Conservation (phyloP, 1,284 basidiomycete genomes). For the Apiotrichum brassicae region DNA sequence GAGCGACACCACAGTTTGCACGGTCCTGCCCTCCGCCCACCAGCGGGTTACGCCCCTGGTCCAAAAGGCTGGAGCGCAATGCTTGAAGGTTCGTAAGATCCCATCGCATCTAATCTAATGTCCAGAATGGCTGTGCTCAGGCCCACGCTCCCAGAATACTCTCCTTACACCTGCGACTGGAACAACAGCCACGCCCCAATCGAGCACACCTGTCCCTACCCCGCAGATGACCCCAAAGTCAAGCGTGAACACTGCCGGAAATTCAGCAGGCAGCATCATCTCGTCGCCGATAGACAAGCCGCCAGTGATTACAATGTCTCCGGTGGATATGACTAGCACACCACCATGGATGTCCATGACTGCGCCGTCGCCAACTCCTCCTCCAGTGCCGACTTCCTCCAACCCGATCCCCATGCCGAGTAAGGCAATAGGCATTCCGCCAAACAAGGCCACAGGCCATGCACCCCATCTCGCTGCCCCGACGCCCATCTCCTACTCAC, state of each 20-base stretch:
- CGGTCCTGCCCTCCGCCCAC: not conserved
- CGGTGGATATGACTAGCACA: not conserved
- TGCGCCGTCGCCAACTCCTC: not conserved
- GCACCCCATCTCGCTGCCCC: not conserved
- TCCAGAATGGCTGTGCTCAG: slow-evolving; percentile 40
- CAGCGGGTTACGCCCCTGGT: not conserved
- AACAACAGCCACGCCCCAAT: not conserved
- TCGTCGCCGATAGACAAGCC: not conserved
- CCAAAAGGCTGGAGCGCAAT: slow-evolving; percentile 41
- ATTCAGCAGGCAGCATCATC: not conserved
- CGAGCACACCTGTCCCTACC: not conserved
- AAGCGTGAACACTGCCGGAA: slow-evolving; percentile 1
- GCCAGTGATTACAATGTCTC: not conserved
- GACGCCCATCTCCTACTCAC: not conserved
- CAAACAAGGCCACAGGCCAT: not conserved
- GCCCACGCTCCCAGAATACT: not conserved
- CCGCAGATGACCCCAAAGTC: not conserved
- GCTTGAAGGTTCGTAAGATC: slow-evolving; percentile 29
- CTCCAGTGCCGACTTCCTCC: not conserved
- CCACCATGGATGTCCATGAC: not conserved
- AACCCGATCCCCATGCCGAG: not conserved
- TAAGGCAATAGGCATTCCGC: not conserved
- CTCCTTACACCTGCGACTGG: slow-evolving; percentile 1
- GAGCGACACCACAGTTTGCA: not conserved
- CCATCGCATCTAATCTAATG: not conserved